phyloP scores from a whole-genome alignment of 2,329 filamentous ascomycete genomes.

The Sclerotinia spermophila region DNA sequence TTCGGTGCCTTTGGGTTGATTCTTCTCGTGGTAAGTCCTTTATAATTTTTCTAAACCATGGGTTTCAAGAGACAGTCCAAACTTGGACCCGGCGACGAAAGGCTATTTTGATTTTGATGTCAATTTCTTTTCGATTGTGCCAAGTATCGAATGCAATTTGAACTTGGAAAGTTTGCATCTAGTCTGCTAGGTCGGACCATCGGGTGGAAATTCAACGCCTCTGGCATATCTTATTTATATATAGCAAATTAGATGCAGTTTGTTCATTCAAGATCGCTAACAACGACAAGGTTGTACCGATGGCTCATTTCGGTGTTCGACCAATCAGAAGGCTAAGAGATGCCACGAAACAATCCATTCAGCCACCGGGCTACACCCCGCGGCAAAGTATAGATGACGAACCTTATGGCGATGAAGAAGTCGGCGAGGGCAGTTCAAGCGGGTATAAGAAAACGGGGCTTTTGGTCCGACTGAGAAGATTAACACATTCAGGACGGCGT shows the following conservation, averaged over 20 bases:
- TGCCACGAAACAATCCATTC: slow-evolving; percentile 35
- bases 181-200: not conserved
- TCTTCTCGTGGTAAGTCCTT: slow-evolving; percentile 49
- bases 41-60: not conserved
- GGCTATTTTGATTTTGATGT: not conserved
- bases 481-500: slow-evolving; percentile 28
- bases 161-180: not conserved
- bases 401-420: slow-evolving; percentile 24
- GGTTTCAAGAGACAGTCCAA: not conserved
- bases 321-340: slow-evolving; percentile 50
- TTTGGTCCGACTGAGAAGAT: slow-evolving; percentile 31
- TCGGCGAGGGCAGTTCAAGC: slow-evolving; percentile 27
- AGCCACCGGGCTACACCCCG: slow-evolving; percentile 35
- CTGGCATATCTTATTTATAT: no score
- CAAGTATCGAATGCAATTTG: not conserved
- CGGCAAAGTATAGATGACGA: slow-evolving; percentile 30
- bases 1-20: slow-evolving; percentile 77
- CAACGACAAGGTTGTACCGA: slow-evolving; percentile 55
- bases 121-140: not conserved
- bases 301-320: slow-evolving; percentile 76
- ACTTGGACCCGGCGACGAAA: not conserved
- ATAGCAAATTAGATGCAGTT: not conserved
- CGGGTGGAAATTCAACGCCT: not conserved
- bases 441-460: slow-evolving; percentile 36
- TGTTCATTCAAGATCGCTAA: not conserved